Base-by-base conservation (phyloP, 192 early-diverging fungal species). In the Mortierella hygrophila region DNA sequence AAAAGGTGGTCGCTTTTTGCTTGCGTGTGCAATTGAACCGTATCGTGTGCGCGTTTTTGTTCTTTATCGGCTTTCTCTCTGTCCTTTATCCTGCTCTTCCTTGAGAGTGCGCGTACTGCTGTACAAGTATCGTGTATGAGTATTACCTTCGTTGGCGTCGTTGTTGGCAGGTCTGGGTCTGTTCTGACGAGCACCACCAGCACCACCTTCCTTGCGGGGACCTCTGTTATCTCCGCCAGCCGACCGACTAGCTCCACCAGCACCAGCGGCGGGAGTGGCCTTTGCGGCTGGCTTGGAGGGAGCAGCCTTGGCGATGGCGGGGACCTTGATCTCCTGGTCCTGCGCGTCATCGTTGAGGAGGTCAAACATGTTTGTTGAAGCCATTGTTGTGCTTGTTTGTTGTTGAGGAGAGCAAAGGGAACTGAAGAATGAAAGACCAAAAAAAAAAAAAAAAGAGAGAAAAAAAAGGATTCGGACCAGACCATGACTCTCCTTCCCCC, bases 311-410 rank as follows among this genome's bases (percentile, higher is more conserved):
- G 88, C 88, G 76, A 78, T 80, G 42, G 85, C 75, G 37, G 82
- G 85, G 83, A 79, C 76, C 37, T 81, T 87, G 71, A 90, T 88
- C 47, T 85, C 80, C 72, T 88, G 89, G 83, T 89, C 90, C 72
- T 75, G 87, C 29, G 88, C 92, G 79, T 92, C 90, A 79, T 94
- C 92, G 85, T 90, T 88, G 84, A 95, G 89, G 88, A 95, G 90
- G 68, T 92, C 91, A 80, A 94, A 97, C 80, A 89, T 90, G 89
- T 94, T 94, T 78, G 91, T 88, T 77, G 94, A 79, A 60, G 84
- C 75, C 84, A 86, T 86, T 78, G 47, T 70, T 70, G 40, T 82
- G 57, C 57, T 21, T 71, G 57, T 6, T 47, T 68, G 46, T 55
- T 46, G 60, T 37, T 71, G 29, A 74, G 54, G 63, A 18, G 65